Evolutionary conservation across 805 yeast genomes (phyloP).

Genomic region (Saturnispora zaruensis): DNA sequence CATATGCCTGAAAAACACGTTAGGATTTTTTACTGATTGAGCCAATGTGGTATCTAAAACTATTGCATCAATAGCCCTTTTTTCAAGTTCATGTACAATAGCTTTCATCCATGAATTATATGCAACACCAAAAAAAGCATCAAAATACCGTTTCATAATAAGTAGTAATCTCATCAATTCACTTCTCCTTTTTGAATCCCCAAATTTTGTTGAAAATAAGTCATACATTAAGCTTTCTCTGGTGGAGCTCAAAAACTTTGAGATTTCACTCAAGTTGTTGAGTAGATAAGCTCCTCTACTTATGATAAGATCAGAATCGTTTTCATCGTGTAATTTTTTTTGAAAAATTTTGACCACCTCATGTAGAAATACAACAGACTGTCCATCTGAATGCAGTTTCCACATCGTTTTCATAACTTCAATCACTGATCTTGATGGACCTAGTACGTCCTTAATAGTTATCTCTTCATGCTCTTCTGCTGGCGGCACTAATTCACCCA

Average conservation of each 20-base stretch:
- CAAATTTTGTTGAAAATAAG: constrained; percentile 5
- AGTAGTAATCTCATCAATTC: constrained; percentile 11
- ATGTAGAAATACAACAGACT: constrained; percentile 83
- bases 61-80: constrained; percentile 8
- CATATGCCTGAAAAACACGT: constrained; percentile 6
- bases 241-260: constrained; percentile 4
- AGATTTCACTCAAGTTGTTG: constrained; percentile 11
- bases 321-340: constrained; percentile 28
- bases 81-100: constrained; percentile 8
- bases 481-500: constrained; percentile 78
- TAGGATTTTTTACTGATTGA: neutral
- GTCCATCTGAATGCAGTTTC: constrained; percentile 87
- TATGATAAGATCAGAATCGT: constrained; percentile 8
- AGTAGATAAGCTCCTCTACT: constrained; percentile 12
- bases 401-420: constrained; percentile 92
- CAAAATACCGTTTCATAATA: constrained; percentile 14
- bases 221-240: constrained; percentile 11
- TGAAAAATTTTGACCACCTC: constrained; percentile 81
- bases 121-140: constrained; percentile 13
- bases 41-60: constrained; percentile 7
- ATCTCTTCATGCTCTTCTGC: constrained; percentile 75
- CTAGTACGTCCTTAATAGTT: constrained; percentile 75
- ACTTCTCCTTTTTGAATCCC: constrained; percentile 8
- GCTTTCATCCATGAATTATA: constrained; percentile 12
- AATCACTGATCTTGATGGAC: constrained; percentile 90